Conservation (phyloP, 129 eudicot genomes). For the Tanacetum coccineum region DNA sequence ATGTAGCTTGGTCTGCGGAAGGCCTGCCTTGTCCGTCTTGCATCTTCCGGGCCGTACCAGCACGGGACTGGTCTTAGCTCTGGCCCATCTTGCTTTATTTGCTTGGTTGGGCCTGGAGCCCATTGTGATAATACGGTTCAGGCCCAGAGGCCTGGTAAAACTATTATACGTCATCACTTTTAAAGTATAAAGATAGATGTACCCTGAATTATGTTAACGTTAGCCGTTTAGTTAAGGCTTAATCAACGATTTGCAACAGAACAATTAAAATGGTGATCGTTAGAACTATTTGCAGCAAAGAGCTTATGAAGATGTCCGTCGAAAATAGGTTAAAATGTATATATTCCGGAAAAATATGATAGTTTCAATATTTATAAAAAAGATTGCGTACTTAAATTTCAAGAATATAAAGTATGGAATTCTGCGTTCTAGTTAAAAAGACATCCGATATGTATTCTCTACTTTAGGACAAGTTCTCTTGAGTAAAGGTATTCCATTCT, state of each 20-base stretch:
- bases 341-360: too few species aligned
- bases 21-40: too few species aligned
- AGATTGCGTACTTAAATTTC: background rate
- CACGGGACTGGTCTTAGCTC: too few species aligned
- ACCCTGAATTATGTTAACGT: background rate
- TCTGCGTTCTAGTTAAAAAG: background rate
- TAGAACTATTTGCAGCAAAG: background rate
- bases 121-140: too few species aligned
- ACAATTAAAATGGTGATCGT: background rate
- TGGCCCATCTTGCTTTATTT: too few species aligned
- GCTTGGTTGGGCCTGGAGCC: too few species aligned
- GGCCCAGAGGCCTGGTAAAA: too few species aligned
- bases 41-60: too few species aligned
- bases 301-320: background rate
- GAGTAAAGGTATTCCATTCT: conserved; percentile 11
- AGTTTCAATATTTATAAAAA: too few species aligned
- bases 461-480: conserved; percentile 24
- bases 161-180: too few species aligned
- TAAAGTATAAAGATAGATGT: background rate
- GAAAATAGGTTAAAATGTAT: too few species aligned
- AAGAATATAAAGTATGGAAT: background rate
- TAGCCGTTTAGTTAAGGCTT: background rate
- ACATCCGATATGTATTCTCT: conserved; percentile 16
- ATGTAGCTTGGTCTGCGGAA: too few species aligned
- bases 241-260: background rate